Conservation (phyloP, 257 asterid species). For the Solanum piurae region DNA sequence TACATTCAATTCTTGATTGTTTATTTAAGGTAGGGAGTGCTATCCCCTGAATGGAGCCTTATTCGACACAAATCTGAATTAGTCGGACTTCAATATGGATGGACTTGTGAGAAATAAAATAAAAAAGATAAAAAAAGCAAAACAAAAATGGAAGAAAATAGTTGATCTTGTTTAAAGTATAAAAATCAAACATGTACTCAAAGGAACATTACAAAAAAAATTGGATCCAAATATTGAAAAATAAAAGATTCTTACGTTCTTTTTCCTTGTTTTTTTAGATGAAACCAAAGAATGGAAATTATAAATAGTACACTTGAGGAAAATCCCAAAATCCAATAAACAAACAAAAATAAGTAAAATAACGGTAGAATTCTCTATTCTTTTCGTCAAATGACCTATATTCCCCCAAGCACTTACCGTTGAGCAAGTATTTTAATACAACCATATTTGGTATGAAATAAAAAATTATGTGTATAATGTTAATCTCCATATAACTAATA, state of each 20-base stretch:
- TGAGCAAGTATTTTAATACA: constrained; percentile 1
- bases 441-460: not conserved
- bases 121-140: not conserved
- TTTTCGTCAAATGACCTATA: constrained; percentile 8
- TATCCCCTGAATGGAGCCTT: rapidly evolving
- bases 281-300: not conserved
- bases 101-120: too few relatives aligned
- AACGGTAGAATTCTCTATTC: constrained; percentile 19
- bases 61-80: too few relatives aligned
- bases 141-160: not conserved
- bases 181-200: not conserved
- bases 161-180: not conserved
- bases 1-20: not conserved
- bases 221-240: not conserved
- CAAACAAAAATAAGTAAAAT: not conserved
- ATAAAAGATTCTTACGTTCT: not conserved
- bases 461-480: too few relatives aligned
- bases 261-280: not conserved
- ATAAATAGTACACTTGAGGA: not conserved
- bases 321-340: constrained; percentile 5
- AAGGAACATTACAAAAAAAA: not conserved
- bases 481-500: too few relatives aligned
- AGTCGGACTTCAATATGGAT: too few relatives aligned
- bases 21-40: too few relatives aligned
- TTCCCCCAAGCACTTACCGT: constrained; percentile 18